Evolutionary conservation across 176 grass and related monocot species (phyloP).

Genomic region (Triticum timopheevii): DNA sequence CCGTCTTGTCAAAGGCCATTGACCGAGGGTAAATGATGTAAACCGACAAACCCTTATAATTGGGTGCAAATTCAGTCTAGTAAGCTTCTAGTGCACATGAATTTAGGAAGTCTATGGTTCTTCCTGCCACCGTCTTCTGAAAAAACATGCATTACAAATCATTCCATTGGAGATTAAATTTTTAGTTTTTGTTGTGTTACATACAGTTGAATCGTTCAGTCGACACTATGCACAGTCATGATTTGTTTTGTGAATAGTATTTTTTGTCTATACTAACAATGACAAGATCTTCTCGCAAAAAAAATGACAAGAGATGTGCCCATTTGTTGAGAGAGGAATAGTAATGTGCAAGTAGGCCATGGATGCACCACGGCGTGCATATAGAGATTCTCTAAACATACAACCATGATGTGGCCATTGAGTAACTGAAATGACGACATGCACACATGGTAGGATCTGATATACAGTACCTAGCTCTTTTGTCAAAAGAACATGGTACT

Average conservation of each 20-base stretch:
- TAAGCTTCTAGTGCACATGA: too few species aligned
- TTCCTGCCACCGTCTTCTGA: neutral
- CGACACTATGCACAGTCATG: neutral
- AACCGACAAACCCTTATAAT: too few species aligned
- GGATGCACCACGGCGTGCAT: neutral
- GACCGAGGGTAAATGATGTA: too few species aligned
- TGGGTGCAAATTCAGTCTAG: too few species aligned
- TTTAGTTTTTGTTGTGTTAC: neutral
- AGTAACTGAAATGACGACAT: constrained; percentile 26
- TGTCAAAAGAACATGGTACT: neutral
- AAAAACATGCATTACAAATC: neutral
- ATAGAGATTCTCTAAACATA: neutral
- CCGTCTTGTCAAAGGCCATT: too few species aligned
- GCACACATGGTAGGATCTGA: constrained; percentile 20
- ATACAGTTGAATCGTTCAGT: neutral
- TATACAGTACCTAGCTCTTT: neutral
- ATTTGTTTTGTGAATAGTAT: neutral
- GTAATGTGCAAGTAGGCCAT: too few species aligned
- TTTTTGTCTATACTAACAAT: neutral
- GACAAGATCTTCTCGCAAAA: neutral
- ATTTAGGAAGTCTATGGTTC: neutral
- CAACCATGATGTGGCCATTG: neutral
- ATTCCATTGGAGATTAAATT: neutral
- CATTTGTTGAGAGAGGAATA: neutral
- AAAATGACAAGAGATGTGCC: neutral